Percentiles rank a stretch among this genome's conserved stretches.
Conservation (phyloP, 179 eudicot species). For the Silene vulgaris region DNA sequence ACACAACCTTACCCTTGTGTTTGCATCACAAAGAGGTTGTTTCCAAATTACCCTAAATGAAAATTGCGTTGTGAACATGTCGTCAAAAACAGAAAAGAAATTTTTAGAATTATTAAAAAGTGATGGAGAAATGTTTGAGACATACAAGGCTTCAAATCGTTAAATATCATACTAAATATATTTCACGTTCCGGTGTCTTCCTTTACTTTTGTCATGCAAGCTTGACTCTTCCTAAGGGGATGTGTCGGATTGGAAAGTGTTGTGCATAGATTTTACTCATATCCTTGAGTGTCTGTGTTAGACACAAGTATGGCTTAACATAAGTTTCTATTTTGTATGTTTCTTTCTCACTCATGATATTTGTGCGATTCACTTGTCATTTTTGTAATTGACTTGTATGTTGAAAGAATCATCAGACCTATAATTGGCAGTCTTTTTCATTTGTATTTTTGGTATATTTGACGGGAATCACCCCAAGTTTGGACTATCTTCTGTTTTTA, state of each 20-base stretch:
- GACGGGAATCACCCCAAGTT: no score
- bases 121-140: not conserved
- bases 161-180: not conserved
- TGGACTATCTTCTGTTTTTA: no score
- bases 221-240: no score
- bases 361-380: not conserved
- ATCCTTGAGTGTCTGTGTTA: not conserved
- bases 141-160: not conserved
- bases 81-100: not conserved
- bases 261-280: not conserved
- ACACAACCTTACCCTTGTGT: no score
- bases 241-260: no score
- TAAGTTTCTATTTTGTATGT: not conserved
- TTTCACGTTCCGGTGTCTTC: not conserved
- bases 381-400: not conserved
- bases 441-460: no score
- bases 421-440: no score
- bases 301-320: not conserved
- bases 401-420: no score
- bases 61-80: not conserved
- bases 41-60: no score
- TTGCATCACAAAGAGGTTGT: no score
- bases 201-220: not conserved
- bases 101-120: not conserved
- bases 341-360: not conserved